Base-by-base conservation (phyloP, 495 filamentous ascomycete species). In the Chaetomium fimeti region DNA sequence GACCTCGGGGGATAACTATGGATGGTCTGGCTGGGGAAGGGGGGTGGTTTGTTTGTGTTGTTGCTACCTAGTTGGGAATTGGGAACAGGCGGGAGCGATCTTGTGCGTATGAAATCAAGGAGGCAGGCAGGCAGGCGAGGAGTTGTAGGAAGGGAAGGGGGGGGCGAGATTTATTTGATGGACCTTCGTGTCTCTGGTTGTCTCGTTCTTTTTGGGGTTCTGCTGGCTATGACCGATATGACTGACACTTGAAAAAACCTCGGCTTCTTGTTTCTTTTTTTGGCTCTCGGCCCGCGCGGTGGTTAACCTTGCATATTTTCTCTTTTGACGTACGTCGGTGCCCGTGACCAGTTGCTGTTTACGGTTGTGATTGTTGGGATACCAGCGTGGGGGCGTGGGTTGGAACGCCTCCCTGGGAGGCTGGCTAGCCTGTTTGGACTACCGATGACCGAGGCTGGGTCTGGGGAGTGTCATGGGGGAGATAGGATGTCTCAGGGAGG, bases 391-490 rank as follows among this genome's bases (percentile, higher is more conserved):
- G 55, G 55, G 55, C 15, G 36, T 27, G 57, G 36, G 38, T 57
- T 27, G 16, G 56, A n/a, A 48, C 24, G 18, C n/a, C 28, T 20
- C n/a, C 18, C 45, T 13, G 55, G 16, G 16, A 36, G 20, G 32
- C 8, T 36, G 24, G 57, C 57, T 59, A 59, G 57, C 57, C 57
- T 59, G 42, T 59, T 59, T 48, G 55, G 57, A 59, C 9, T 59
- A 59, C 57, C 57, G 57, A 59, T 55, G 54, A 42, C 32, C 1
- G 45, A 22, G 45, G 45, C n/a, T 20, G 54, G 13, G 36, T 15
- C 15, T 25, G 18, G 3, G 32, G 32, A 5, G 20, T n/a, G 9
- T 11, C 20, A 20, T 32, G 13, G 28, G 52, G 24, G 8, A 36
- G 15, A 25, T 1, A 28, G 27, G 5, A 36, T 57, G 32, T 40